These are phyloP conservation scores for Hymenoscyphus fructigenus DNA, from an alignment of 2,329 filamentous ascomycete species.

Conservation along the genomic window DNA sequence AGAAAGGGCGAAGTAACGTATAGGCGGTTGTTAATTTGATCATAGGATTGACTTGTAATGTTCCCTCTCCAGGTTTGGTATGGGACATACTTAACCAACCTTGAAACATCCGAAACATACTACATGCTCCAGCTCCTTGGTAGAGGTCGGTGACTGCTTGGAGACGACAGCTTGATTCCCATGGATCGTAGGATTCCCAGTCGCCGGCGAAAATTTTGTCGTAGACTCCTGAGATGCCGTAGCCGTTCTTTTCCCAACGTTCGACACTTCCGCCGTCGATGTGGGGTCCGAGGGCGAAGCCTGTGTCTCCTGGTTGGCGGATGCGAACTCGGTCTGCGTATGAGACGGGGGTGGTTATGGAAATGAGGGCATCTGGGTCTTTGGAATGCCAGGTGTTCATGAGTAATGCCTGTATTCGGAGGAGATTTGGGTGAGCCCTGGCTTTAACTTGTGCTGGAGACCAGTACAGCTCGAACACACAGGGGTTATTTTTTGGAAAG, in stretches of 20 bases:
- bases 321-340: slow-evolving; percentile 69
- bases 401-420: slow-evolving; percentile 60
- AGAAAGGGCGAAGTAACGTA: slow-evolving; percentile 80
- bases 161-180: slow-evolving; percentile 71
- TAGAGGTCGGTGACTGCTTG: slow-evolving; percentile 73
- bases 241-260: slow-evolving; percentile 70
- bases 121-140: slow-evolving; percentile 76
- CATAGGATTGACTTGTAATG: slow-evolving; percentile 78
- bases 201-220: slow-evolving; percentile 67
- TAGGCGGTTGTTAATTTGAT: slow-evolving; percentile 76
- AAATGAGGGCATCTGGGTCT: slow-evolving; percentile 43
- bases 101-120: slow-evolving; percentile 85
- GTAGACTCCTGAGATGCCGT: slow-evolving; percentile 68
- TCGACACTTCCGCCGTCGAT: slow-evolving; percentile 73
- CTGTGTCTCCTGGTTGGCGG: slow-evolving; percentile 66
- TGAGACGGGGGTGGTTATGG: slow-evolving; percentile 54
- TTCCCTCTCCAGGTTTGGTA: slow-evolving; percentile 74
- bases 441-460: slow-evolving; percentile 66
- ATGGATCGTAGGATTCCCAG: slow-evolving; percentile 83
- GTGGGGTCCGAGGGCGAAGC: slow-evolving; percentile 72
- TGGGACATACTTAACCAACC: slow-evolving; percentile 81
- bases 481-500: slow-evolving; percentile 65
- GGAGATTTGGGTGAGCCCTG: slow-evolving; percentile 63
- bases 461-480: slow-evolving; percentile 78
- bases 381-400: slow-evolving; percentile 59